Evolutionary conservation across 768 basidiomycete species (phyloP).

Genomic region (Russula vinacea): DNA sequence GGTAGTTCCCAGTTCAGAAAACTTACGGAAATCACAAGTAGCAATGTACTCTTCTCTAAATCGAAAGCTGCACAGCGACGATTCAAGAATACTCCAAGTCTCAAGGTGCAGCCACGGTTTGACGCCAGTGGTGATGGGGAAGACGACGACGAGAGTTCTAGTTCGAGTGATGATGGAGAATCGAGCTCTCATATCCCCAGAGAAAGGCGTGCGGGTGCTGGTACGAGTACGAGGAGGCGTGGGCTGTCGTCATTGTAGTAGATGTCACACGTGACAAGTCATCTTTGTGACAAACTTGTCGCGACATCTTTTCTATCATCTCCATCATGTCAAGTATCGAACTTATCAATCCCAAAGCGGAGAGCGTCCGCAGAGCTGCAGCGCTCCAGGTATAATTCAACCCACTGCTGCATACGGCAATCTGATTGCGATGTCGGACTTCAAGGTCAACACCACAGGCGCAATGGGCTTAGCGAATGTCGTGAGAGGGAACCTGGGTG

Average conservation of each 20-base stretch:
- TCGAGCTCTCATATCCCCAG: conserved; percentile 27
- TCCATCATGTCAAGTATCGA: conserved; percentile 65
- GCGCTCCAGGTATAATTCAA: conserved; percentile 74
- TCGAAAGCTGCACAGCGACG: not conserved
- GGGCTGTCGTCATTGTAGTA: conserved; percentile 22
- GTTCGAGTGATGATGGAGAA: conserved; percentile 21
- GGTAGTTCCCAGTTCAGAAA: conserved; percentile 5
- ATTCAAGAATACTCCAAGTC: conserved; percentile 11
- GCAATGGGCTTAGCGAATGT: conserved; percentile 97
- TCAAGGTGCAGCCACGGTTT: conserved; percentile 9
- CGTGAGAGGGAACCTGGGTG: conserved; percentile 95
- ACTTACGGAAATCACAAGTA: conserved; percentile 22
- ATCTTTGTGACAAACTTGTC: conserved; percentile 2
- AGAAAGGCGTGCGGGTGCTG: conserved; percentile 26
- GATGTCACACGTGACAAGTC: not conserved
- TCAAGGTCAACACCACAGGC: conserved; percentile 84
- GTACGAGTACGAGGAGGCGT: conserved; percentile 1
- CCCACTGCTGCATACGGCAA: conserved; percentile 22
- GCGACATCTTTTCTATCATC: conserved; percentile 1
- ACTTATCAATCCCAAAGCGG: conserved; percentile 95
- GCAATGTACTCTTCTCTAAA: conserved; percentile 18
- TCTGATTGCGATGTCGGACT: conserved; percentile 28
- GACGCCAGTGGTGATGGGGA: conserved; percentile 8
- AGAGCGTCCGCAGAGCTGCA: conserved; percentile 85
- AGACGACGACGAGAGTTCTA: conserved; percentile 24